Percentiles rank a stretch among this genome's conserved stretches.
These are phyloP conservation scores for Coniochaeta hoffmannii DNA, from an alignment of 2,329 filamentous ascomycete species.

Conservation along the genomic window DNA sequence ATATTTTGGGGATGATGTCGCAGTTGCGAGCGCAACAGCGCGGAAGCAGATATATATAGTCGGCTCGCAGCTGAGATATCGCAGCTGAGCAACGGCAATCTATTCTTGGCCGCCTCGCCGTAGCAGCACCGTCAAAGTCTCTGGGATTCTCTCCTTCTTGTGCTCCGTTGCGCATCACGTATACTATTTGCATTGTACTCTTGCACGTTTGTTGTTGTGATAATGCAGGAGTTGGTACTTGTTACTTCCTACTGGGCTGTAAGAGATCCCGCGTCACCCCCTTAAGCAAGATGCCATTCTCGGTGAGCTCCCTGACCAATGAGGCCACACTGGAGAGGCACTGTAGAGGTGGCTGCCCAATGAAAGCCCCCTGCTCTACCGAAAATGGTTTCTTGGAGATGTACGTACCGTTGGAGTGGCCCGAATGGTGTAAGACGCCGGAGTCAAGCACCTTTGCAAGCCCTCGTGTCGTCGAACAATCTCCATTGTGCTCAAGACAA, in stretches of 20 bases:
- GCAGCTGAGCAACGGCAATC: not conserved
- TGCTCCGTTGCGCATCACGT: not conserved
- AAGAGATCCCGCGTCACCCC: not conserved
- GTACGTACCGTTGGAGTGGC: not conserved
- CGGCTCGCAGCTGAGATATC: not conserved
- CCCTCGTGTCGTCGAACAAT: not conserved
- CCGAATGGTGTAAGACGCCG: not conserved
- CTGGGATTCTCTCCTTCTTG: not conserved
- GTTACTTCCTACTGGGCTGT: not conserved
- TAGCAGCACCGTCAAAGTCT: not conserved
- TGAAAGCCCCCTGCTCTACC: not conserved
- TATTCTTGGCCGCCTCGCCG: not conserved
- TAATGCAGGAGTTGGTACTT: not conserved
- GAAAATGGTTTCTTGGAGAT: not conserved
- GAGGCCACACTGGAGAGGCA: not conserved
- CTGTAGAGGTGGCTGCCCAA: not conserved
- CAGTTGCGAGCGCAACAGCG: not conserved
- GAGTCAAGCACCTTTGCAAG: not conserved
- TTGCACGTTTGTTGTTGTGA: not conserved
- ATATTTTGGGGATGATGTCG: not conserved
- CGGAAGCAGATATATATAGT: not conserved
- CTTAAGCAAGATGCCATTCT: not conserved
- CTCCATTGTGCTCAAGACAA: not conserved
- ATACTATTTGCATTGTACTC: not conserved
- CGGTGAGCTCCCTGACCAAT: not conserved